phyloP scores from a whole-genome alignment of 2,329 filamentous ascomycete species.

The Aspergillus hiratsukae region DNA sequence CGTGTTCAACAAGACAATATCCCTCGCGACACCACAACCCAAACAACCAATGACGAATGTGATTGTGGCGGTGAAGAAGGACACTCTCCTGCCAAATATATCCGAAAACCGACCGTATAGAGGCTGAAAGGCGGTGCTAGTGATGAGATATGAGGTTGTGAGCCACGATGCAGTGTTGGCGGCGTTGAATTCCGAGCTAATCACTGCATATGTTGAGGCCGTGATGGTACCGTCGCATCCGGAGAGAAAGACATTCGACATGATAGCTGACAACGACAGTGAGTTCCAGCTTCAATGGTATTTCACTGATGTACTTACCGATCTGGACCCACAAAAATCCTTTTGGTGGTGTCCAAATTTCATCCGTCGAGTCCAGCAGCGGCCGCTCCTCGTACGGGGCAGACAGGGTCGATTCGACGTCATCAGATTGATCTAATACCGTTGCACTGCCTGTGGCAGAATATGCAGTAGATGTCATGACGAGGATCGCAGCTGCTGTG shows the following conservation, averaged over 20 bases:
- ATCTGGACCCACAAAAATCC: conserved; percentile 58
- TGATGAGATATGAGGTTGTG: conserved; percentile 63
- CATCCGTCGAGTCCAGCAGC: conserved; percentile 14
- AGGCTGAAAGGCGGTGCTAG: conserved; percentile 64
- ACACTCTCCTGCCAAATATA: conserved; percentile 56
- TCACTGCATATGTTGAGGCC: conserved; percentile 40
- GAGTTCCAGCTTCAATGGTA: neutral
- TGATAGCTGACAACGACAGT: conserved; percentile 45
- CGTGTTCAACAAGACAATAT: conserved; percentile 65
- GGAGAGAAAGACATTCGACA: conserved; percentile 61
- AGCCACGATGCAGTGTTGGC: conserved; percentile 46
- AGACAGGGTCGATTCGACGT: conserved; percentile 5
- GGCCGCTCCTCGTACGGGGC: conserved; percentile 21
- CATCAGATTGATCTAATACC: neutral
- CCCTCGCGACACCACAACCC: conserved; percentile 65
- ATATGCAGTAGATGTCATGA: neutral
- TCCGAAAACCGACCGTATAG: conserved; percentile 70
- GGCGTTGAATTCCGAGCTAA: conserved; percentile 47
- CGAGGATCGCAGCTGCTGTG: neutral
- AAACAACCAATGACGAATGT: conserved; percentile 62
- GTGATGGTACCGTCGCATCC: conserved; percentile 48
- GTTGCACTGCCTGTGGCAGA: neutral
- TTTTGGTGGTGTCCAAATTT: conserved; percentile 46
- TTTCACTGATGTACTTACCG: conserved; percentile 26
- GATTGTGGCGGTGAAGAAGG: conserved; percentile 60